These are phyloP conservation scores for Epichloe coenophiala DNA, from an alignment of 2,329 filamentous ascomycete species.

Conservation along the genomic window DNA sequence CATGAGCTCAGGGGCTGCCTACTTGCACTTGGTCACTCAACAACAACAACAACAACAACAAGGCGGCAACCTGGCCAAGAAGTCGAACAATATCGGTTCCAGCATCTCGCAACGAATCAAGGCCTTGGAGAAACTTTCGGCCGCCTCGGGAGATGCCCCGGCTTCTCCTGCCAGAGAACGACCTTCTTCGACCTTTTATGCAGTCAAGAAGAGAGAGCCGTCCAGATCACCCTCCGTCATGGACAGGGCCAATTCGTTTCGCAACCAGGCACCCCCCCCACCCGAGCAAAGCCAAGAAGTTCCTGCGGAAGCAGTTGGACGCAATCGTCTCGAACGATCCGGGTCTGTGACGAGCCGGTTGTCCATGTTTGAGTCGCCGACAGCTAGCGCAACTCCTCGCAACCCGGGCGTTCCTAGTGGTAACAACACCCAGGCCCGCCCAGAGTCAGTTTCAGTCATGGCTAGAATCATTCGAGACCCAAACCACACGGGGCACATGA, in stretches of 20 bases:
- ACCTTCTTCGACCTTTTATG: constrained; percentile 43
- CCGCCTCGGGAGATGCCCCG: constrained; percentile 17
- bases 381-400: constrained; percentile 10
- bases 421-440: constrained; percentile 31
- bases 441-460: constrained; percentile 78
- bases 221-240: constrained; percentile 31
- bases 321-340: constrained; percentile 30
- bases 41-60: constrained; percentile 37
- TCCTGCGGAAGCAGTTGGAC: constrained; percentile 29
- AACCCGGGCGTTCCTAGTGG: constrained; percentile 10
- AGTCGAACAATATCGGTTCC: constrained; percentile 63
- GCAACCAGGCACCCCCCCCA: constrained; percentile 17
- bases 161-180: constrained; percentile 19
- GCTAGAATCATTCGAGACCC: constrained; percentile 67
- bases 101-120: constrained; percentile 93
- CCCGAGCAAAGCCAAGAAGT: constrained; percentile 30
- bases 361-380: constrained; percentile 37
- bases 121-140: constrained; percentile 68
- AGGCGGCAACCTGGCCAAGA: constrained; percentile 39
- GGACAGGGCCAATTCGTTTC: constrained; percentile 29
- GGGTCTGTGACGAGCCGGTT: constrained; percentile 41
- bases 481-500: constrained; percentile 26
- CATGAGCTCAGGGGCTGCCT: constrained; percentile 45
- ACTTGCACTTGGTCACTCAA: constrained; percentile 39
- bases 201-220: constrained; percentile 38